These are phyloP conservation scores for Sugiyamaella qingdaonensis DNA, from an alignment of 805 yeast genomes.

Conservation along the genomic window DNA sequence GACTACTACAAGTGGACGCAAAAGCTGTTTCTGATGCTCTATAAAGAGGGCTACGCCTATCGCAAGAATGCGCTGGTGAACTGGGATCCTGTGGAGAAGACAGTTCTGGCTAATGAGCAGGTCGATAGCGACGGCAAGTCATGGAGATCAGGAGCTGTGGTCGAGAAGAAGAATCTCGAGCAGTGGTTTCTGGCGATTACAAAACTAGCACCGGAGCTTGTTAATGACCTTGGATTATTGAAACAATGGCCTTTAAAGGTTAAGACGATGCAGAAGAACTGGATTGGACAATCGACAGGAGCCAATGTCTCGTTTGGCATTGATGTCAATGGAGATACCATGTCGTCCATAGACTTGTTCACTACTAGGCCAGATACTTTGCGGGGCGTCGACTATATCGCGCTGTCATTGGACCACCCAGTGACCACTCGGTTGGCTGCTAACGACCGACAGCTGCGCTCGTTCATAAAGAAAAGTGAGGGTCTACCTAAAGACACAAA, in stretches of 20 bases:
- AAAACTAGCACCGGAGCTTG: slow-evolving; percentile 64
- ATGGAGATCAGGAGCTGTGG: slow-evolving; percentile 96
- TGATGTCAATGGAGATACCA: slow-evolving; percentile 21
- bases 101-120: slow-evolving; percentile 95
- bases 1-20: slow-evolving; percentile 94
- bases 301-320: slow-evolving; percentile 56
- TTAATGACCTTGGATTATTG: slow-evolving; percentile 57
- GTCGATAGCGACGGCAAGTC: slow-evolving; percentile 87
- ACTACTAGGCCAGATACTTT: slow-evolving; percentile 92
- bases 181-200: slow-evolving; percentile 97
- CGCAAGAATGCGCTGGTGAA: slow-evolving; percentile 83
- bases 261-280: slow-evolving; percentile 82
- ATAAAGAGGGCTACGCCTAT: slow-evolving; percentile 78
- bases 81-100: slow-evolving; percentile 96
- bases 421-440: slow-evolving; percentile 42
- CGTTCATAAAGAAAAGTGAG: slow-evolving; percentile 42
- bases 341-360: slow-evolving; percentile 46
- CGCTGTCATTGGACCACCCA: slow-evolving; percentile 70
- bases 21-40: slow-evolving; percentile 67
- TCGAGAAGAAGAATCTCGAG: slow-evolving; percentile 71
- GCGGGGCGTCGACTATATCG: slow-evolving; percentile 76
- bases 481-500: slow-evolving; percentile 45
- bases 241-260: slow-evolving; percentile 86
- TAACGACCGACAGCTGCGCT: slow-evolving; percentile 38
- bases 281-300: slow-evolving; percentile 91